phyloP scores from a whole-genome alignment of 225 moss, liverwort and hornwort genomes.

The Thuidium tamariscinum region DNA sequence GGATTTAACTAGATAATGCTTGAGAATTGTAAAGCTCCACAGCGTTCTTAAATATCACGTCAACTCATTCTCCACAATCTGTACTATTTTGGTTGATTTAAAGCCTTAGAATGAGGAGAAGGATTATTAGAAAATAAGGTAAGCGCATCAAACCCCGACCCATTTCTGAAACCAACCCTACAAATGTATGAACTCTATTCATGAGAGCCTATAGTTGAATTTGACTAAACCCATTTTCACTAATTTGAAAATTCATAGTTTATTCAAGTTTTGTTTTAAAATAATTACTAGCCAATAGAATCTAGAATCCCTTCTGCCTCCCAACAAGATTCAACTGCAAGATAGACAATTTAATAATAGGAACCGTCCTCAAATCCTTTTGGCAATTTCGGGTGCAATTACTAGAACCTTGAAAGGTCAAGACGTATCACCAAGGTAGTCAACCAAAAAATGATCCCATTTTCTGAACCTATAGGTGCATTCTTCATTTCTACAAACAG shows the following conservation, averaged over 20 bases:
- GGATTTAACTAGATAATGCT: not conserved
- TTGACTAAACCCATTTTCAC: not conserved
- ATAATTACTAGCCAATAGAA: not conserved
- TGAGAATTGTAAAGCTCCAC: not conserved
- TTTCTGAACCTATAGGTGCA: too few relatives aligned
- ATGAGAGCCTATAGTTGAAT: too few relatives aligned
- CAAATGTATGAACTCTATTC: not conserved
- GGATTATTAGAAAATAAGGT: not conserved
- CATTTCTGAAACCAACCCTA: not conserved
- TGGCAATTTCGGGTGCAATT: not conserved
- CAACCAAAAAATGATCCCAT: not conserved
- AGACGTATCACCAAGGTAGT: not conserved
- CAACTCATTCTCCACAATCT: not conserved
- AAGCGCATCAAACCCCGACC: rapidly evolving
- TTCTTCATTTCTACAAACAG: not conserved
- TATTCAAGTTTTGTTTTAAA: not conserved
- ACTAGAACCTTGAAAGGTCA: not conserved
- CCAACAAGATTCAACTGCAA: not conserved
- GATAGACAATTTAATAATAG: not conserved
- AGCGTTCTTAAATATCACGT: not conserved
- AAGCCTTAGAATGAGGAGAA: not conserved
- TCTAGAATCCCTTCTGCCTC: not conserved
- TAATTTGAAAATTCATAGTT: not conserved
- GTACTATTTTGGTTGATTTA: too few relatives aligned
- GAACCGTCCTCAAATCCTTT: not conserved